Evolutionary conservation across 2,329 filamentous ascomycete species (phyloP), one percentile per base, ranked within the genome.

Genomic region (Calonectria pseudoreteaudii): DNA sequence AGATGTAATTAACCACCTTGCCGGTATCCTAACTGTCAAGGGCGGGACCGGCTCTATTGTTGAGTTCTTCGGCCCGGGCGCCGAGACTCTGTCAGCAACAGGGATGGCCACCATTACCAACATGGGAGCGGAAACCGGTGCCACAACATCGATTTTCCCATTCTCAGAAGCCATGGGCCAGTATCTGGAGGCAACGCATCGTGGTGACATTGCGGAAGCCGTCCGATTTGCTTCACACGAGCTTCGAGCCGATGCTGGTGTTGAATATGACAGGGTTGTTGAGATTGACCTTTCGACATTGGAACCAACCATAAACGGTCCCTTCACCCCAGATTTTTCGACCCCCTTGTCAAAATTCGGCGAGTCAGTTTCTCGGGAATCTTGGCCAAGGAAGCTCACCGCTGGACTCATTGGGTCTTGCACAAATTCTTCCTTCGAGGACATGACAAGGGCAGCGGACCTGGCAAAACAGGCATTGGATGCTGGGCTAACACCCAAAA

Each of bases 161-260:
- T 98, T 98, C 92, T 98, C 97, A 88, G 94, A 98, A 86, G 92
- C 94, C 84, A 98, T 98, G 96, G 94, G 98, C 90, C 94, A 98
- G 84, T 99, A 98, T 89, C 92, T 99, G 50, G 89, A 89, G 58
- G 95, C 95, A 52, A 99, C 97, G 80, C 98, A 98, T 91, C 94
- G 97, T 83, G 89, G 91, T 83, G 91, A 93, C 20, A 98, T 99
- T 81, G 97, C 95, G 82, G 95, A 98, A 85, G 98, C 96, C 84
- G 91, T 97, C 70, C 93, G 95, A 79, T 84, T 89, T 44, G 98
- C 98, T 85, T 94, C 95, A 80, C 90, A 94, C 81, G 95, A 97
- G 82, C 94, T 98, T 77, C 92, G 91, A 72, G 93, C 94, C 83
- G 97, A 98, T 80, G 90, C 97, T 87, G 95, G 95, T 80, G 94